phyloP scores from a whole-genome alignment of 2,329 filamentous ascomycete genomes.

The Clonostachys solani region DNA sequence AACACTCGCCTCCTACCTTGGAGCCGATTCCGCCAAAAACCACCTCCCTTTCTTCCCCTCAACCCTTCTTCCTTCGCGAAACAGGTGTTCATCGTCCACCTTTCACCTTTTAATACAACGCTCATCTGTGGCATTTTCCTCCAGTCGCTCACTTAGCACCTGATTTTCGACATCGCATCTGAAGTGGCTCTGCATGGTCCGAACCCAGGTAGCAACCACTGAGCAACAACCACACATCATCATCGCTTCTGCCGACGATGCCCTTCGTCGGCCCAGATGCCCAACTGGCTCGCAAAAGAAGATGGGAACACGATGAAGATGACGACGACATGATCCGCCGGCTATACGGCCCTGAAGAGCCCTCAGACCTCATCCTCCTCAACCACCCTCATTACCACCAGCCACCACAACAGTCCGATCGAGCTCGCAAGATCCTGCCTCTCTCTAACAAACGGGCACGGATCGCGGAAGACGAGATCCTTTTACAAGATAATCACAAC shows the following conservation, averaged over 20 bases:
- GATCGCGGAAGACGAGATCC: neutral
- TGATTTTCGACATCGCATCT: too few species aligned
- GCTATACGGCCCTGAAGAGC: constrained; percentile 15
- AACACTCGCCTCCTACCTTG: too few species aligned
- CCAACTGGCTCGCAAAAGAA: constrained; percentile 22
- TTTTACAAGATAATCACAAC: neutral
- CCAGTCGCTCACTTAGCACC: too few species aligned
- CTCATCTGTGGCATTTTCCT: too few species aligned
- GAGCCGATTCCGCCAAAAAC: too few species aligned
- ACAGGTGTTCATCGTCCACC: too few species aligned
- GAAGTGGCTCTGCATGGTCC: neutral
- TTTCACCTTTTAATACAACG: too few species aligned
- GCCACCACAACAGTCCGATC: constrained; percentile 7
- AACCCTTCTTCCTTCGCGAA: too few species aligned
- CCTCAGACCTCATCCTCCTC: constrained; percentile 16
- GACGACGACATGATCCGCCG: constrained; percentile 9
- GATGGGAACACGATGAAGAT: constrained; percentile 21
- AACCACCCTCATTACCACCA: constrained; percentile 8
- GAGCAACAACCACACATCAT: neutral
- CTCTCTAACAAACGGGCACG: constrained; percentile 21
- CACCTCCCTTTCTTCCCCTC: too few species aligned
- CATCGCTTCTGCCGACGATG: constrained; percentile 15
- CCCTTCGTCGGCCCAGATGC: constrained; percentile 22
- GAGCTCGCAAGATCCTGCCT: constrained; percentile 21
- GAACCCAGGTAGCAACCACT: neutral